These are phyloP conservation scores for Paecilomyces sp. DNA, from an alignment of 2,329 filamentous ascomycete species.

Conservation along the genomic window DNA sequence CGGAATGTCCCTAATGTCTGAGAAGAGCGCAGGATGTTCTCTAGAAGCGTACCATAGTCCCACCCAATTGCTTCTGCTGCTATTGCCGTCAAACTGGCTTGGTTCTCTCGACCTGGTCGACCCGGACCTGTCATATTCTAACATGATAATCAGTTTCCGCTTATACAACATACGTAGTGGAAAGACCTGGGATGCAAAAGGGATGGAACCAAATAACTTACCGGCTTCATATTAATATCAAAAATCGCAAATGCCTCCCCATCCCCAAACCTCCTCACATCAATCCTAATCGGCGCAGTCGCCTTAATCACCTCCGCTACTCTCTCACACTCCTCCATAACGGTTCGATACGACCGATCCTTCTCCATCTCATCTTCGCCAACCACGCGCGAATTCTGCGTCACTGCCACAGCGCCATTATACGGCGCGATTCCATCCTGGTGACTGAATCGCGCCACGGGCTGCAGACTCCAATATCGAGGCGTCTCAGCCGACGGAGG, in stretches of 20 bases:
- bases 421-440: slow-evolving; percentile 42
- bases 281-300: slow-evolving; percentile 12
- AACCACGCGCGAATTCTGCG: slow-evolving; percentile 39
- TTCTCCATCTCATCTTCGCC: slow-evolving; percentile 17
- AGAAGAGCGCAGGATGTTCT: slow-evolving; percentile 26
- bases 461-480: slow-evolving; percentile 38
- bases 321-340: slow-evolving; percentile 33
- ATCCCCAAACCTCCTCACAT: slow-evolving; percentile 34
- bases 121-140: slow-evolving; percentile 45
- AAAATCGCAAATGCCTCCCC: slow-evolving; percentile 40
- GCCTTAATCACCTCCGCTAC: slow-evolving; percentile 12
- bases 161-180: neutral
- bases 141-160: neutral
- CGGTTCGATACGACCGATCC: slow-evolving; percentile 24
- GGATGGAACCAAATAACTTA: slow-evolving; percentile 17
- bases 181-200: too few species aligned
- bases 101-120: slow-evolving; percentile 40
- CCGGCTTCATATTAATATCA: slow-evolving; percentile 48
- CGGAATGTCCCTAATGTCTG: slow-evolving; percentile 8
- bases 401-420: slow-evolving; percentile 43
- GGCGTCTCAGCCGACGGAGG: slow-evolving; percentile 29
- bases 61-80: slow-evolving; percentile 38
- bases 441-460: slow-evolving; percentile 45
- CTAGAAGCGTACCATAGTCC: slow-evolving; percentile 34
- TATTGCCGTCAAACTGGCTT: slow-evolving; percentile 40